These are phyloP conservation scores for Gossypium stocksii DNA, from an alignment of 345 rosid genomes.

Conservation along the genomic window DNA sequence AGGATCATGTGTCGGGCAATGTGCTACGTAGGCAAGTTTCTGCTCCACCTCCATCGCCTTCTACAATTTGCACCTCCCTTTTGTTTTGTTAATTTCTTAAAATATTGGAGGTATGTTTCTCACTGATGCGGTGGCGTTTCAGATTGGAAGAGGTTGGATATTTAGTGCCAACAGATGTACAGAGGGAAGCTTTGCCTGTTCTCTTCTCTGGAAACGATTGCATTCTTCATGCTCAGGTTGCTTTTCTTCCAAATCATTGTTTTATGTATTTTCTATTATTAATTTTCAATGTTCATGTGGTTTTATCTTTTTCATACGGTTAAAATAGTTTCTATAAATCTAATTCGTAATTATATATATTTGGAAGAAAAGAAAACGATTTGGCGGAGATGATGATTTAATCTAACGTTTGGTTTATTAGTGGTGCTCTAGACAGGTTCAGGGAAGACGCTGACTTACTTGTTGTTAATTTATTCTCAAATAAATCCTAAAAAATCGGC, in stretches of 20 bases:
- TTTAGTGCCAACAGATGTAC: conserved; percentile 58
- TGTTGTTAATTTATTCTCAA: conserved; percentile 60
- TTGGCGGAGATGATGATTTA: background rate
- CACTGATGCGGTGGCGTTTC: conserved; percentile 14
- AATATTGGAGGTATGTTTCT: background rate
- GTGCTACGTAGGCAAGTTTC: conserved; percentile 40
- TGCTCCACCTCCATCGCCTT: background rate
- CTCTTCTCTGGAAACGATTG: conserved; percentile 69
- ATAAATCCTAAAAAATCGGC: conserved; percentile 63
- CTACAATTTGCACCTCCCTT: background rate
- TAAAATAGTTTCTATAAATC: background rate
- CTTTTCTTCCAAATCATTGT: conserved; percentile 11
- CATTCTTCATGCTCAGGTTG: conserved; percentile 88
- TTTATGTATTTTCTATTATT: background rate
- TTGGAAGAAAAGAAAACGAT: background rate
- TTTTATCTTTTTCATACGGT: background rate
- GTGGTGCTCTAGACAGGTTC: conserved; percentile 73
- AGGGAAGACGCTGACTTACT: conserved; percentile 86
- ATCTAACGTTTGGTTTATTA: conserved; percentile 20
- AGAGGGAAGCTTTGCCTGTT: conserved; percentile 65
- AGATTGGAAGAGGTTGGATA: conserved; percentile 73
- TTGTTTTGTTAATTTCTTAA: background rate
- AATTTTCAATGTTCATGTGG: background rate
- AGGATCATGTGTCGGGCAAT: conserved; percentile 47
- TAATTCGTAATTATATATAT: background rate